These are phyloP conservation scores for Xerocomus minutiporus DNA, from an alignment of 1,284 basidiomycete species.

Conservation along the genomic window DNA sequence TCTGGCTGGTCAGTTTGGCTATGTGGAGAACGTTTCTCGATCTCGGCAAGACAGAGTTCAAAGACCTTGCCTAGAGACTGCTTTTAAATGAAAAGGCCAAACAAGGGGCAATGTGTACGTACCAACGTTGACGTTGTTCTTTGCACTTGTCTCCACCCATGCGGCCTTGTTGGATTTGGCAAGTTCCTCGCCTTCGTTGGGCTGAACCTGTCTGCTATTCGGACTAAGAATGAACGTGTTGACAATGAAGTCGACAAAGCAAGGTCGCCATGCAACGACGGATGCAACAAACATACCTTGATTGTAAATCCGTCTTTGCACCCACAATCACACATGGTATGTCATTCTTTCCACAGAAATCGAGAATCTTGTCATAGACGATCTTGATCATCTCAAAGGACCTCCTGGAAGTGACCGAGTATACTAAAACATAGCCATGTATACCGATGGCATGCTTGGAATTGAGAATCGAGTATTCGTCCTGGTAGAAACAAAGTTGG, in stretches of 20 bases:
- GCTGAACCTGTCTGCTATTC: conserved; percentile 68
- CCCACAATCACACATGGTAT: conserved; percentile 97
- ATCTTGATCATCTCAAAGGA: conserved; percentile 97
- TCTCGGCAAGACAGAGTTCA: conserved; percentile 82
- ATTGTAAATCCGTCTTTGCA: conserved; percentile 85
- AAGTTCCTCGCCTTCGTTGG: conserved; percentile 71
- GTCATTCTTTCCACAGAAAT: conserved; percentile 85
- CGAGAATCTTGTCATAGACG: conserved; percentile 96
- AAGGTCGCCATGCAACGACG: conserved; percentile 12
- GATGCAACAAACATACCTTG: conserved; percentile 47
- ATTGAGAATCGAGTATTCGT: conserved; percentile 82
- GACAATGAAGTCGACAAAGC: conserved; percentile 14
- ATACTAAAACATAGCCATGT: conserved; percentile 87
- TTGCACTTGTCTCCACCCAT: conserved; percentile 88
- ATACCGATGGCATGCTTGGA: conserved; percentile 81
- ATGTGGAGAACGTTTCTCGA: conserved; percentile 67
- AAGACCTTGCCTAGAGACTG: conserved; percentile 71
- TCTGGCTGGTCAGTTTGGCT: conserved; percentile 56
- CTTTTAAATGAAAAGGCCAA: conserved; percentile 7
- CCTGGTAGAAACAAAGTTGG: conserved; percentile 34
- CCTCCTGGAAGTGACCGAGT: conserved; percentile 87
- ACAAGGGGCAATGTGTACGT: conserved; percentile 30
- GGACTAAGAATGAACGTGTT: conserved; percentile 26
- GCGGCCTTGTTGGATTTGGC: conserved; percentile 72
- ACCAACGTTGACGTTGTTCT: conserved; percentile 88